Base-by-base conservation (phyloP, 192 early-diverging fungal genomes). In the Coemansia biformis region DNA sequence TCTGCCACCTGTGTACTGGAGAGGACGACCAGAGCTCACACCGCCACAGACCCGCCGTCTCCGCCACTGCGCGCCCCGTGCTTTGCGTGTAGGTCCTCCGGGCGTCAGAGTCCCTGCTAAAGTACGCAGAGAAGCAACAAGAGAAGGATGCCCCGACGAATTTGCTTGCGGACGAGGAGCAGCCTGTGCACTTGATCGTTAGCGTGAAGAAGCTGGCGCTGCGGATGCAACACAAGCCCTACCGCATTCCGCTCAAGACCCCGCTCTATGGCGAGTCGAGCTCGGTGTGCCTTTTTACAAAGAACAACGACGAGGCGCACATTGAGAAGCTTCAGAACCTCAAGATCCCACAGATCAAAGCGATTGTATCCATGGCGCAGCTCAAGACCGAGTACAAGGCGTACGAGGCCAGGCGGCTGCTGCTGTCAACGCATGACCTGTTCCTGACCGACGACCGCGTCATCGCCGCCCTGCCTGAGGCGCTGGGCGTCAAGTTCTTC, bases 401-500 rank as follows among this genome's bases (percentile, higher is more conserved):
- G 30, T 88, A 82, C 55, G 89, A 96, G 68, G 82, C 84, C 14
- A 86, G 81, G 58, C 81, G 91, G 51, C 62, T 82, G 44, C 77
- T 96, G 15, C 67, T 83, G 48, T 73, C 74, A 15, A 63, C 79
- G 3, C 95, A 88, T 57, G 87, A 91, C 43, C 65, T 96, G 59
- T 96, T 98, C 55, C 69, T 96, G 46, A 81, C 89, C 10, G 96
- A 96, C 76, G 85, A 89, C 14, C 79, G 86, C 11, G 70, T 98
- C 13, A 40, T 93, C 26, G 66, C 78, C 37, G 51, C 82, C 7
- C 70, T 98, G 50, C 88, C 90, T 8, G 80, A 82, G 48, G 34
- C 86, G 15, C 63, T 98, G 19, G 92, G 92, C 17, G 88, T 88
- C 65, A 73, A 77, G 38, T 89, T 96, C 56, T 94, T 90, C 57